These are phyloP conservation scores for Physcomitrellopsis africana DNA, from an alignment of 225 moss, liverwort and hornwort genomes.

Conservation along the genomic window DNA sequence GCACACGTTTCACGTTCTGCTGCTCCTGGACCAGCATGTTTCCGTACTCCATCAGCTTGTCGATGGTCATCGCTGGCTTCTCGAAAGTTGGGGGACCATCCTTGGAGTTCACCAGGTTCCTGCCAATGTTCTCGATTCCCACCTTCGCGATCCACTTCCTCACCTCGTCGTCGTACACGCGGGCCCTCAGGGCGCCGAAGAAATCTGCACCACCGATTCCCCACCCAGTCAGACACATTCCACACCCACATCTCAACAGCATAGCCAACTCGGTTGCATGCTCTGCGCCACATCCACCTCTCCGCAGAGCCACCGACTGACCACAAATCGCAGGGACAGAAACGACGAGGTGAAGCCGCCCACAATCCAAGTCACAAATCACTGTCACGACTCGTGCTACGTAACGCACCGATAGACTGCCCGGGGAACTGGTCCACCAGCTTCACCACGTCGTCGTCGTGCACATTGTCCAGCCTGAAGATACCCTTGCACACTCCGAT, in stretches of 20 bases:
- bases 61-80: constrained; percentile 69
- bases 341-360: too few relatives aligned
- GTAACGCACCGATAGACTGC: constrained; percentile 56
- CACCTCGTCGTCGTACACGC: constrained; percentile 94
- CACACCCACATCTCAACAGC: too few relatives aligned
- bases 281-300: too few relatives aligned
- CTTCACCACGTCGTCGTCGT: constrained; percentile 21
- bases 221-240: too few relatives aligned
- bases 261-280: too few relatives aligned
- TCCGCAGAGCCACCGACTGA: too few relatives aligned
- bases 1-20: constrained; percentile 93
- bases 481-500: constrained; percentile 66
- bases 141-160: constrained; percentile 60
- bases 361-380: too few relatives aligned
- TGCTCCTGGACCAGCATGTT: constrained; percentile 85
- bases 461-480: constrained; percentile 55
- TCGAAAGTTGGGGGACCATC: constrained; percentile 62
- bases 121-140: constrained; percentile 85
- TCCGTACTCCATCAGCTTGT: constrained; percentile 71
- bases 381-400: not conserved
- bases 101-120: constrained; percentile 77
- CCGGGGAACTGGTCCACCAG: constrained; percentile 69
- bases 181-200: constrained; percentile 97
- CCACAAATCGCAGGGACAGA: too few relatives aligned
- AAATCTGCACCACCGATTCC: constrained; percentile 59